Conservation (phyloP, 2,329 filamentous ascomycete genomes). For the Trematosphaeria pertusa region DNA sequence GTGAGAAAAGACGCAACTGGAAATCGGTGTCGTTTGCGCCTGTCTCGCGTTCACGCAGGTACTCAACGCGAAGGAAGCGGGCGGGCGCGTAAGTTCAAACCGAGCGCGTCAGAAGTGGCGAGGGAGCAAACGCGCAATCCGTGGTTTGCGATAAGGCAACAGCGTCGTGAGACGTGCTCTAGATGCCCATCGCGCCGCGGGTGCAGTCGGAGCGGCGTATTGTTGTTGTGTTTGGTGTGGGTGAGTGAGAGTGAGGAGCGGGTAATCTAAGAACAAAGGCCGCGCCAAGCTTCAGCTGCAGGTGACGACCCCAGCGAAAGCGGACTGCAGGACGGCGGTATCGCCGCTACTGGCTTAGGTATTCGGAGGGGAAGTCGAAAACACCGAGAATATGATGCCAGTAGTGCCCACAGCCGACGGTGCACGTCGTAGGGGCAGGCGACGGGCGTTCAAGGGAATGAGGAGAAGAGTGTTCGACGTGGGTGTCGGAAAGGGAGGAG, state of each 20-base stretch:
- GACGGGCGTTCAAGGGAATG: background rate
- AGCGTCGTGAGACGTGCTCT: background rate
- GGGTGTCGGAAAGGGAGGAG: background rate
- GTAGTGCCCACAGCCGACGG: too few relatives aligned
- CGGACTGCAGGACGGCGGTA: background rate
- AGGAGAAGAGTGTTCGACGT: background rate
- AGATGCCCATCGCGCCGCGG: conserved; percentile 6
- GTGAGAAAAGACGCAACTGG: background rate
- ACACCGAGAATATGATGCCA: too few relatives aligned
- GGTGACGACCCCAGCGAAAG: conserved; percentile 7
- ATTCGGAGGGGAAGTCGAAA: too few relatives aligned
- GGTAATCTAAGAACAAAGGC: conserved; percentile 1
- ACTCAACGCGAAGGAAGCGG: too few relatives aligned
- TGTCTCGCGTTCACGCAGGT: too few relatives aligned
- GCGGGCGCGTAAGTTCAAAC: conserved; percentile 10
- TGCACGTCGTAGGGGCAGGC: background rate
- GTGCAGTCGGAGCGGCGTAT: background rate
- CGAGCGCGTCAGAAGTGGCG: conserved; percentile 17
- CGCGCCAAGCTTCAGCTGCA: conserved; percentile 6
- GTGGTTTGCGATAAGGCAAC: background rate
- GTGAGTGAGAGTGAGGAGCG: too few relatives aligned
- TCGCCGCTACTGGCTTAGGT: background rate
- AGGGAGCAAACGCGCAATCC: conserved; percentile 9
- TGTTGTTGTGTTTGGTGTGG: too few relatives aligned
- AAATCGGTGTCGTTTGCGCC: too few relatives aligned